Evolutionary conservation across 495 filamentous ascomycete species (phyloP).

Genomic region (Xylaria grammica): DNA sequence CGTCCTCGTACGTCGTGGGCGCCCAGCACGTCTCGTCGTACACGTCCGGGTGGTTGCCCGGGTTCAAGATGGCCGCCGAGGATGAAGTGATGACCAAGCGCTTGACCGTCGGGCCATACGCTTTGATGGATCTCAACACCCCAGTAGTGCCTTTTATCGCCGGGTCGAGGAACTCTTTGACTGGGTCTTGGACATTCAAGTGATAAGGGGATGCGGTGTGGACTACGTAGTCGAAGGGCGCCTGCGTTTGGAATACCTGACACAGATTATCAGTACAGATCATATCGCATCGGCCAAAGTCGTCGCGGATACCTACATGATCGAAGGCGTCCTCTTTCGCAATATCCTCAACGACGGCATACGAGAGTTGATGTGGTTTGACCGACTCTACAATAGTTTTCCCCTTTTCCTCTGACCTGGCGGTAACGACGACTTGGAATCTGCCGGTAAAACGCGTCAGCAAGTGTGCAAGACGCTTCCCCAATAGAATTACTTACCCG

Average conservation of each 20-base stretch:
- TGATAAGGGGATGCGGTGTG: conserved; percentile 52
- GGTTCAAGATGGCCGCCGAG: conserved; percentile 43
- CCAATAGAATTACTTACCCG: conserved; percentile 26
- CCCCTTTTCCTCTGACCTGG: conserved; percentile 44
- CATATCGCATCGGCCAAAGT: not conserved
- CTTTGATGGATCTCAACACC: conserved; percentile 41
- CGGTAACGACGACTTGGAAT: conserved; percentile 43
- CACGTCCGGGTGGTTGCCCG: conserved; percentile 35
- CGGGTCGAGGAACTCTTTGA: conserved; percentile 46
- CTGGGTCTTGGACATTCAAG: conserved; percentile 38
- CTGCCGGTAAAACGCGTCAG: conserved; percentile 26
- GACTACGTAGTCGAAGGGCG: conserved; percentile 43
- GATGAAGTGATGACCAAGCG: conserved; percentile 51
- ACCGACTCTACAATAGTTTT: conserved; percentile 39
- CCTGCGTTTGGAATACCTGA: conserved; percentile 33
- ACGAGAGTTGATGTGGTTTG: conserved; percentile 30
- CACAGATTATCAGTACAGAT: not conserved
- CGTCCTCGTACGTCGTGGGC: conserved; percentile 40
- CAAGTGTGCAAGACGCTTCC: not conserved
- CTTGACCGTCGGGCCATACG: conserved; percentile 37
- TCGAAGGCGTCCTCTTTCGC: conserved; percentile 41
- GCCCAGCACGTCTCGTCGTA: conserved; percentile 47
- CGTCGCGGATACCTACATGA: conserved; percentile 25
- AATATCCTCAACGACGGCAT: conserved; percentile 42
- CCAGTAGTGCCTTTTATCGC: conserved; percentile 48